Base-by-base conservation (phyloP, 2,329 filamentous ascomycete genomes). In the Rutstroemia sp. region DNA sequence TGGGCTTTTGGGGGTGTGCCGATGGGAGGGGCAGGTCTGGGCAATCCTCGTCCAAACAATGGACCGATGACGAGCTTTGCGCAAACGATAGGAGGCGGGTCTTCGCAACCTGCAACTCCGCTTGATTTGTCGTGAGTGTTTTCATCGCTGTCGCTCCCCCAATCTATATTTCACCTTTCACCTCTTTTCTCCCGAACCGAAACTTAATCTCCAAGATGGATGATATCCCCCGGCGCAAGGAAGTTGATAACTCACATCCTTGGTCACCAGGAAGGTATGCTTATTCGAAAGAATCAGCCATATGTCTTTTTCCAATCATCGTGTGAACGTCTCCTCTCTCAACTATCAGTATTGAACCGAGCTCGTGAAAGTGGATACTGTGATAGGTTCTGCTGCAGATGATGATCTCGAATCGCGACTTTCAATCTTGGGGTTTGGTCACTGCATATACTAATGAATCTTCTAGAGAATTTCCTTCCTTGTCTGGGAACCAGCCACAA, bases 1-100 rank as follows among this genome's bases (percentile, higher is more conserved):
- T 86, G 83, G 83, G 79, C 79, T 12, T 86, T 86, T 72, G 79
- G 81, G 59, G 78, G 77, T 57, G 75, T 83, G 65, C 81, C 82
- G 25, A 84, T 86, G 79, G 78, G 80, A 57, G 73, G 73, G 64
- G 76, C 76, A 65, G 74, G 75, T 45, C 73, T 83, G 57, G 79
- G 77, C 66, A 81, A 76, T 61, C 74, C 76, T 50, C 77, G 61
- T 70, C 74, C 54, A 75, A 80, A 66, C 77, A 82, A 72, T 71
- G 82, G 66, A 76, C 78, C 60, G 75, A 81, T 64, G 83, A 79
- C 69, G 74, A 86, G 82, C 70, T 86, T 86, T 71, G 82, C 83
- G 49, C 83, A 86, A 69, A 86, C 81, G 67, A 73, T 86, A 66
- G 79, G 58, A 51, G 66, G 58, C 51, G 66, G 78, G 66, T 80